Evolutionary conservation across 129 eudicot genomes (phyloP).

Genomic region (Lactuca saligna): DNA sequence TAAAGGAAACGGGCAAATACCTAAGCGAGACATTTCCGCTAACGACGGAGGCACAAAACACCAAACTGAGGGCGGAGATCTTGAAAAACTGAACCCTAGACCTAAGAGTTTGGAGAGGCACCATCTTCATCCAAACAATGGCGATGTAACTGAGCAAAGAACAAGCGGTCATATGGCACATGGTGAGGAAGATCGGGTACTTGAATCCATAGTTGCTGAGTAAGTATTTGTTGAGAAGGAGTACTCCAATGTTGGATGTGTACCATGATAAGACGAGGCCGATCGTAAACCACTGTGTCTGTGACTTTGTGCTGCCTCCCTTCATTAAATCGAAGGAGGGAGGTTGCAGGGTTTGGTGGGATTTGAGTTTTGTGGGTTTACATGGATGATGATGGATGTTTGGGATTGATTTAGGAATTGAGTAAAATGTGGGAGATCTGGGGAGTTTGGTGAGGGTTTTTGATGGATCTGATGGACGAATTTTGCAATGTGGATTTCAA

Average conservation of each 20-base stretch:
- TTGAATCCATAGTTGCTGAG: constrained; percentile 43
- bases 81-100: constrained; percentile 42
- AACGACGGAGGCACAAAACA: constrained; percentile 52
- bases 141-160: constrained; percentile 42
- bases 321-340: constrained; percentile 23
- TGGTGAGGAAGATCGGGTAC: constrained; percentile 44
- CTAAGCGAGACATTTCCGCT: constrained; percentile 51
- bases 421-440: constrained; percentile 26
- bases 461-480: constrained; percentile 25
- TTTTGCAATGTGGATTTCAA: neutral
- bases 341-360: neutral
- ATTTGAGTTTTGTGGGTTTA: constrained; percentile 17
- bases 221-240: constrained; percentile 40
- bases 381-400: constrained; percentile 9
- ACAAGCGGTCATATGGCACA: constrained; percentile 47
- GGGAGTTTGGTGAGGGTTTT: constrained; percentile 30
- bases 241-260: constrained; percentile 44
- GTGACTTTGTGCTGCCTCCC: constrained; percentile 4
- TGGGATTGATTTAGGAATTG: neutral
- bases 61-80: constrained; percentile 39
- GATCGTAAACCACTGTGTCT: constrained; percentile 33
- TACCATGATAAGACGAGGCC: constrained; percentile 46
- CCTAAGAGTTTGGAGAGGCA: constrained; percentile 38
- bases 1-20: constrained; percentile 46
- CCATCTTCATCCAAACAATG: constrained; percentile 39